Evolutionary conservation across 2,329 filamentous ascomycete genomes (phyloP).

Genomic region (Grosmannia serpens): DNA sequence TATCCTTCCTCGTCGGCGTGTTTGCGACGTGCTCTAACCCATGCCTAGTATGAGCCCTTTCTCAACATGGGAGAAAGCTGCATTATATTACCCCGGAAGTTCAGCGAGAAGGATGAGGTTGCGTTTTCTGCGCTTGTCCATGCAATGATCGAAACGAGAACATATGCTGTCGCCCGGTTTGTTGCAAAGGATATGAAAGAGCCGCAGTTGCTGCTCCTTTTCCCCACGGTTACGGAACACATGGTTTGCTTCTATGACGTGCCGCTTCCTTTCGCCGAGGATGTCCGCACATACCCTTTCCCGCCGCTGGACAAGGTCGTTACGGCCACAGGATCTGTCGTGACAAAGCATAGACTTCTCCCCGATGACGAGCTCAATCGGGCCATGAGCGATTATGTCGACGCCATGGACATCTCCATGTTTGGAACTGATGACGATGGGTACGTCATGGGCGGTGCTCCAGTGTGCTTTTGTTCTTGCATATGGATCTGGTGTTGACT

Average conservation of each 20-base stretch:
- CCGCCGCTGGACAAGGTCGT: slow-evolving; percentile 79
- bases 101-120: slow-evolving; percentile 70
- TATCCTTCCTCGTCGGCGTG: background rate
- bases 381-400: slow-evolving; percentile 85
- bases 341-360: slow-evolving; percentile 74
- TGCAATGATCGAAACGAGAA: slow-evolving; percentile 72
- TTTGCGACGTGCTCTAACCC: background rate
- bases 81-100: slow-evolving; percentile 64
- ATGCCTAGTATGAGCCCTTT: slow-evolving; percentile 63
- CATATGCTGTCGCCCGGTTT: slow-evolving; percentile 75
- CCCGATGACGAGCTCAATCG: slow-evolving; percentile 62
- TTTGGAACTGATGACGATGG: slow-evolving; percentile 65
- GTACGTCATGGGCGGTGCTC: slow-evolving; percentile 28
- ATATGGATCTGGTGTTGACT: background rate
- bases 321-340: slow-evolving; percentile 69
- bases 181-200: slow-evolving; percentile 75
- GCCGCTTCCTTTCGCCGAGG: slow-evolving; percentile 86
- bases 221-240: slow-evolving; percentile 65
- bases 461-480: background rate
- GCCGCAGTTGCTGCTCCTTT: slow-evolving; percentile 65
- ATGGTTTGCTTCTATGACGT: slow-evolving; percentile 83
- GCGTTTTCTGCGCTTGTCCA: slow-evolving; percentile 84
- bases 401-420: slow-evolving; percentile 76
- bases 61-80: slow-evolving; percentile 74
- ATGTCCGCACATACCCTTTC: slow-evolving; percentile 82